A percentile compares a stretch with the other conserved stretches of the same genome.
Conservation (phyloP, 2,329 filamentous ascomycete species). For the Cryphonectria japonica region DNA sequence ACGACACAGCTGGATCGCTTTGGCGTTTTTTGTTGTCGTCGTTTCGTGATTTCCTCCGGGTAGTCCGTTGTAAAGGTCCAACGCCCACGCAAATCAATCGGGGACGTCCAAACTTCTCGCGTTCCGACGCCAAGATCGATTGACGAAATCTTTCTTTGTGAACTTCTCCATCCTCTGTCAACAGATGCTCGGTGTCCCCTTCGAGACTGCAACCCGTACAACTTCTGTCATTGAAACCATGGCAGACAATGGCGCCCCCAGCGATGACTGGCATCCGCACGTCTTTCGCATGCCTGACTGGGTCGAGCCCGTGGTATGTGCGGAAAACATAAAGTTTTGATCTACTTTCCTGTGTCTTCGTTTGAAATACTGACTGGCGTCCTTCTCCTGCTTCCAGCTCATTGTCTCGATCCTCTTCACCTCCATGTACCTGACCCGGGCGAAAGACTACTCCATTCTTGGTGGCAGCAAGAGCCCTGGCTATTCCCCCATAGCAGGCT, state of each 20-base stretch:
- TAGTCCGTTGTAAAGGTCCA: neutral
- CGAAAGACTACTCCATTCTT: conserved; percentile 42
- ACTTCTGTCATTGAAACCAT: conserved; percentile 2
- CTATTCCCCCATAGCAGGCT: conserved; percentile 23
- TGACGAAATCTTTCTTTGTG: neutral
- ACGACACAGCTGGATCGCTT: neutral
- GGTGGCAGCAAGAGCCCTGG: conserved; percentile 24
- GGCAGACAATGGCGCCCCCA: conserved; percentile 16
- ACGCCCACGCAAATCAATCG: neutral
- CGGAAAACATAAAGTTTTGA: neutral
- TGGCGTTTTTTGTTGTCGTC: neutral
- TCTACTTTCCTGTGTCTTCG: neutral
- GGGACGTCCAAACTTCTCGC: neutral
- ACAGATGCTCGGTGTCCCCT: neutral
- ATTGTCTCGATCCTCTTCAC: conserved; percentile 44
- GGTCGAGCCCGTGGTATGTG: conserved; percentile 40
- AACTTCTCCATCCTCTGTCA: neutral
- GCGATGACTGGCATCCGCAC: conserved; percentile 29
- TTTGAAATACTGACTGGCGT: neutral
- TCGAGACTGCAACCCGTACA: neutral
- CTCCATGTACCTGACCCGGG: conserved; percentile 44
- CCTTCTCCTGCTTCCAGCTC: conserved; percentile 33
- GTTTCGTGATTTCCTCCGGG: neutral
- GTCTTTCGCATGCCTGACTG: conserved; percentile 39
- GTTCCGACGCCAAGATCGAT: neutral